Conservation (phyloP, 495 filamentous ascomycete species). For the Hypoxylon lienhwacheense region DNA sequence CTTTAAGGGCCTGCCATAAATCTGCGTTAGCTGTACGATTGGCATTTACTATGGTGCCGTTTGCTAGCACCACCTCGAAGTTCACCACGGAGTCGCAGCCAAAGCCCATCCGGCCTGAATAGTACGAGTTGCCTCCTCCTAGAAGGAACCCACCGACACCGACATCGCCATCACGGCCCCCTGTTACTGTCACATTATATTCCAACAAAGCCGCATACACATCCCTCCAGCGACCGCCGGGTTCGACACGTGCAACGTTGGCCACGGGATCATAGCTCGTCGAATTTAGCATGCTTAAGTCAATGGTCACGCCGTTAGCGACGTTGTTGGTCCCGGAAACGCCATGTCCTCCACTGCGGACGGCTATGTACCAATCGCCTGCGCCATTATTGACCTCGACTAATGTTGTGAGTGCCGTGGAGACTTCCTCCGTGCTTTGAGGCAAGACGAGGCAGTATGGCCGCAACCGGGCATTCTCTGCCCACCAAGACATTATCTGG, state of each 20-base stretch:
- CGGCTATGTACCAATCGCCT: conserved; percentile 47
- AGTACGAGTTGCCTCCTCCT: conserved; percentile 49
- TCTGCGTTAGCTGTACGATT: conserved; percentile 49
- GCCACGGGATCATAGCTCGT: conserved; percentile 44
- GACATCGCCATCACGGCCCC: conserved; percentile 47
- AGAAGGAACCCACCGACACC: conserved; percentile 49
- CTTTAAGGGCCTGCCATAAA: conserved; percentile 58
- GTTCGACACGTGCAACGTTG: conserved; percentile 44
- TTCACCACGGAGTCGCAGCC: conserved; percentile 53
- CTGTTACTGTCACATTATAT: conserved; percentile 41
- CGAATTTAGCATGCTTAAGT: conserved; percentile 50
- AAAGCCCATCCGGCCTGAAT: conserved; percentile 46
- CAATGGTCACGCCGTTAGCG: conserved; percentile 53
- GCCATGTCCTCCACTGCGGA: conserved; percentile 54
- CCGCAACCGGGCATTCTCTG: conserved; percentile 42
- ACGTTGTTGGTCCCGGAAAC: conserved; percentile 44
- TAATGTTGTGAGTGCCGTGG: conserved; percentile 39
- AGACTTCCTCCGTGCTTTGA: conserved; percentile 40
- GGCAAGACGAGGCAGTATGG: conserved; percentile 48
- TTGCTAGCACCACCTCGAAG: conserved; percentile 57
- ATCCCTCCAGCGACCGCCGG: conserved; percentile 50
- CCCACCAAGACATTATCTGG: conserved; percentile 46
- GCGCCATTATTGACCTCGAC: conserved; percentile 36
- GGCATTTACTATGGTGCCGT: conserved; percentile 52
- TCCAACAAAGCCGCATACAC: conserved; percentile 46